These are phyloP conservation scores for Leptographium flavum DNA, from an alignment of 2,329 filamentous ascomycete genomes.

Conservation along the genomic window DNA sequence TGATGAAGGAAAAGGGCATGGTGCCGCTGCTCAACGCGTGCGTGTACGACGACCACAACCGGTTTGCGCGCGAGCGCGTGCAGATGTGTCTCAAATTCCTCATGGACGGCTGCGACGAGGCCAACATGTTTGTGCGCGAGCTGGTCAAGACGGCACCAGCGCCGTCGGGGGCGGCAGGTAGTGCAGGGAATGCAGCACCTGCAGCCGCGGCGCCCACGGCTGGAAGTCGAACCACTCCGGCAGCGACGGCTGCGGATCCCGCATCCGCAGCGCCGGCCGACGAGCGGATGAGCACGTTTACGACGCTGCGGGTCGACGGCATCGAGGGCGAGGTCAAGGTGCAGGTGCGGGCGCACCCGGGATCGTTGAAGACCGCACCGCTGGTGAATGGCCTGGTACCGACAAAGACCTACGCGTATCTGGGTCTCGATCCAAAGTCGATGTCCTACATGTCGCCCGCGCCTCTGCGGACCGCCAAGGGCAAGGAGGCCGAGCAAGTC, in stretches of 20 bases:
- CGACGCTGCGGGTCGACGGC: conserved; percentile 38
- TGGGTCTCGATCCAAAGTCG: too few species aligned
- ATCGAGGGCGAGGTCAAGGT: conserved; percentile 42
- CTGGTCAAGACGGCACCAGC: conserved; percentile 27
- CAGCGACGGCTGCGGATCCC: conserved; percentile 1
- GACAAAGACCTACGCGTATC: too few species aligned
- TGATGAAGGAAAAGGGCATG: conserved; percentile 72
- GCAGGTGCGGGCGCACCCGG: conserved; percentile 28
- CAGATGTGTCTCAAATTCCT: conserved; percentile 80
- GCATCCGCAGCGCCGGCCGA: not conserved
- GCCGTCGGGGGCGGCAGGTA: conserved; percentile 9
- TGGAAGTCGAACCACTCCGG: conserved; percentile 1
- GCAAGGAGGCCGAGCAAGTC: not conserved
- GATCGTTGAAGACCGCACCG: too few species aligned
- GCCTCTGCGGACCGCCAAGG: not conserved
- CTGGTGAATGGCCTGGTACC: not conserved
- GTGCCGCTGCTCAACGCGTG: conserved; percentile 82
- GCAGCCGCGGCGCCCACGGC: not conserved
- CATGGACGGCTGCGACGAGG: conserved; percentile 59
- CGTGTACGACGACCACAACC: conserved; percentile 82
- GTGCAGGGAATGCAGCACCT: too few species aligned
- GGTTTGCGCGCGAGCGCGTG: conserved; percentile 83
- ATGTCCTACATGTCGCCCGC: conserved; percentile 1
- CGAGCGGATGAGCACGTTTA: conserved; percentile 8
- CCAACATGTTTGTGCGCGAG: conserved; percentile 55